Evolutionary conservation across 306 rosid species (phyloP), one percentile per base, ranked within the genome.

Genomic region (Vicia villosa): DNA sequence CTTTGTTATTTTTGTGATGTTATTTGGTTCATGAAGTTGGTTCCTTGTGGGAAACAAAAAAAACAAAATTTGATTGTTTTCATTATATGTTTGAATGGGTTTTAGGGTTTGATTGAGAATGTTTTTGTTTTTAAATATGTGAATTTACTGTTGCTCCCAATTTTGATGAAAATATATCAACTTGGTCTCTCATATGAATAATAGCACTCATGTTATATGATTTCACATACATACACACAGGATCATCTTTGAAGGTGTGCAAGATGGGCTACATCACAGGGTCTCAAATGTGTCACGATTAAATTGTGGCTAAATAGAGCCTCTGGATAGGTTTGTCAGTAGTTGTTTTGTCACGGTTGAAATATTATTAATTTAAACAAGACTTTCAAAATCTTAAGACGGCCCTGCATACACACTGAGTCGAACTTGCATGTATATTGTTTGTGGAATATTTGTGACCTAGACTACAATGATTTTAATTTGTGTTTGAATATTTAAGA

Each of bases 1-100:
- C 65, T 59, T 59, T 15, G 8, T n/a, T n/a, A n/a, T n/a, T n/a
- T n/a, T n/a, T n/a, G n/a, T 49, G 30, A 51, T 51, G n/a, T 20
- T 26, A 20, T 20, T 50, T 17, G 12, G 19, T 50, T 50, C 56
- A 50, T 50, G 6, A 17, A 50, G 56, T 19, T 17, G 57, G 6
- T 50, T 17, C 14, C 57, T 47, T 6, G 22, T 47, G 21, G 10
- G 10, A 47, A 47, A 0, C 8, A 42, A 12, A 8, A 47, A n/a
- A n/a, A n/a, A n/a, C 9, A 12, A 8, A n/a, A n/a, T 51, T 51
- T 51, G 30, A 21, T 22, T 54, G 59, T 54, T 54, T 8, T 21
- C 1, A 12, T 49, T 49, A 22, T 5, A 54, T 54, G 16, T 54
- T 54, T 54, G 16, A 22, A 54, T 54, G 12, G 16, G 36, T 54